Base-by-base conservation (phyloP, 139 green algal genomes). In the Tetradesmus obliquus region DNA sequence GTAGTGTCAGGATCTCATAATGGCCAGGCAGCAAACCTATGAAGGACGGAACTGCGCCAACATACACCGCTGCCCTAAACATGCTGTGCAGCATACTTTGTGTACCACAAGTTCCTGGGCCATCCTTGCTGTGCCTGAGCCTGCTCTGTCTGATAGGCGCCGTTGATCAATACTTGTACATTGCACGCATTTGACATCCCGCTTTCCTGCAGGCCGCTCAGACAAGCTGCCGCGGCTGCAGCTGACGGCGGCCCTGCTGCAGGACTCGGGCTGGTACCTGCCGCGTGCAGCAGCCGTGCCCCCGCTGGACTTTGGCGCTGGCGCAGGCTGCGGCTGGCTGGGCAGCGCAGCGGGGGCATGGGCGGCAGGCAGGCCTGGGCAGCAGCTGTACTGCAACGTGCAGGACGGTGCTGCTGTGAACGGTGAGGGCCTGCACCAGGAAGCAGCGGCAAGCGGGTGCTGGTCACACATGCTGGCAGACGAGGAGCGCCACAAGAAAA, bases 211-310 rank as follows among this genome's bases (percentile, higher is more conserved):
- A 58, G 80, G 80, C 45, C 80, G 80, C 19, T 13, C 80, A 7
- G 80, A 86, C 53, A 86, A 86, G 53, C 10, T 86, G 32, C 32
- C 80, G 32, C 80, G 80, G 20, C 20, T 86, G 80, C 7, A 60
- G 10, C 53, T 86, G 80, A 86, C 80, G 45, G 53, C 53, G 45
- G 80, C 80, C 12, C 80, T 86, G 80, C 45, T 86, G 80, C 20
- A 55, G 12, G 80, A 86, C 80, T 66, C 51, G 12, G 80, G 80
- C 51, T 86, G 80, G 80, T 86, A 86, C 80, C 15, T 86, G 22
- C 80, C 80, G 9, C 45, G 80, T 7, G 9, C 10, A 22, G 80
- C 5, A 6, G 45, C 19, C 7, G 17, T 86, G 45, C 51, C 80
- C 7, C 80, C 80, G 45, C 53, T 86, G 22, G 80, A 86, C 80